Evolutionary conservation across 1,284 basidiomycete species (phyloP).

Genomic region (Puccinia triticina): DNA sequence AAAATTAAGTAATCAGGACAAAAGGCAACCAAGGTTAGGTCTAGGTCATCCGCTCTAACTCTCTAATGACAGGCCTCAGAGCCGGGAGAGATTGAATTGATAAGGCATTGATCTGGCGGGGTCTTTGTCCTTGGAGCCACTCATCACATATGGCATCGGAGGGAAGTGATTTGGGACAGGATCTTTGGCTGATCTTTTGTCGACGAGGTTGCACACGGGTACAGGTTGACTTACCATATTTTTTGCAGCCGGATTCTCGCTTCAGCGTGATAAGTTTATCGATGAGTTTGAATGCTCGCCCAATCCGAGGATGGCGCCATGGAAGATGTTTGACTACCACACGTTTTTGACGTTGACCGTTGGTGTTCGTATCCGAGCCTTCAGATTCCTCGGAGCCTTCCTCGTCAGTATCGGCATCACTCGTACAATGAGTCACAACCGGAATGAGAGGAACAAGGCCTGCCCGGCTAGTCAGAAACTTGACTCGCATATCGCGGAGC

Average conservation of each 20-base stretch:
- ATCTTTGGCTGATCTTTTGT: neutral
- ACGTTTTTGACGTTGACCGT: neutral
- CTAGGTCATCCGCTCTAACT: neutral
- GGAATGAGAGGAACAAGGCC: neutral
- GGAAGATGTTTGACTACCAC: neutral
- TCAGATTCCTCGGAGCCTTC: no score
- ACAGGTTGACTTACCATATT: neutral
- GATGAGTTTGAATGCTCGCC: neutral
- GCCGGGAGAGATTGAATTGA: neutral
- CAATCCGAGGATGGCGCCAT: conserved; percentile 39
- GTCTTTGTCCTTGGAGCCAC: neutral
- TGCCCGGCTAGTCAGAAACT: neutral
- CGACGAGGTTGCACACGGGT: neutral
- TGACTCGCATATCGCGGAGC: neutral
- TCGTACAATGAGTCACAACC: conserved; percentile 12
- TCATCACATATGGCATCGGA: neutral
- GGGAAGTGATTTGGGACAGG: neutral
- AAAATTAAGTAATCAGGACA: neutral
- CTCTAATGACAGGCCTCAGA: neutral
- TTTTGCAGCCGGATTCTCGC: conserved; percentile 7
- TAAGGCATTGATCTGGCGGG: neutral
- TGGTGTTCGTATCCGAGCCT: no score
- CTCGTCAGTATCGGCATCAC: conserved; percentile 35
- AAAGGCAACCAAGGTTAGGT: neutral
- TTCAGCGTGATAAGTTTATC: conserved; percentile 14